A percentile compares a stretch with the other conserved stretches of the same genome.
Conservation (phyloP, 768 basidiomycete species). For the Russula abietina region DNA sequence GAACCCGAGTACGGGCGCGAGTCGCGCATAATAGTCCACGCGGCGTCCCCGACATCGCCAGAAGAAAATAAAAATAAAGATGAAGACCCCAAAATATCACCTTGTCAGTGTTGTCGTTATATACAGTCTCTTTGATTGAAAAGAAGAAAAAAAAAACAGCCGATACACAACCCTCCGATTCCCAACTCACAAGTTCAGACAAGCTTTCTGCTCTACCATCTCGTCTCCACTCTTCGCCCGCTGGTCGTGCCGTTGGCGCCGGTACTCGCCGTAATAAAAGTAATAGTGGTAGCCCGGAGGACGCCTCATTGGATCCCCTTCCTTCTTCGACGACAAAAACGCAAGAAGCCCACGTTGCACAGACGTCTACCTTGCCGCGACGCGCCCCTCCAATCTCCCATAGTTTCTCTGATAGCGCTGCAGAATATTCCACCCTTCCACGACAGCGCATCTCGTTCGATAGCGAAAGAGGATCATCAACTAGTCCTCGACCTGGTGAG, state of each 20-base stretch:
- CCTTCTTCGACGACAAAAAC: neutral
- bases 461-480: constrained; percentile 41
- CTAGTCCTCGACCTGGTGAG: constrained; percentile 39
- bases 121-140: neutral
- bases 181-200: constrained; percentile 40
- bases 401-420: neutral
- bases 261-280: constrained; percentile 24
- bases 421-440: constrained; percentile 36
- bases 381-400: neutral
- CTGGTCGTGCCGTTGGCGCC: constrained; percentile 29
- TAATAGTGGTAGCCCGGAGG: constrained; percentile 36
- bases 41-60: neutral
- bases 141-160: constrained; percentile 24
- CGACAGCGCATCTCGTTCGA: constrained; percentile 52
- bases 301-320: too few species aligned
- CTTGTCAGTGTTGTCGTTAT: neutral
- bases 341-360: neutral
- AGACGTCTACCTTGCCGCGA: constrained; percentile 22
- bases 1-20: neutral
- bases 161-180: constrained; percentile 26
- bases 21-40: neutral
- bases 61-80: neutral
- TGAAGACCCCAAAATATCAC: neutral
- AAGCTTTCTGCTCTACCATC: constrained; percentile 38
- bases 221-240: constrained; percentile 31